Conservation (phyloP, 1,284 basidiomycete genomes). For the Fistulina hepatica region DNA sequence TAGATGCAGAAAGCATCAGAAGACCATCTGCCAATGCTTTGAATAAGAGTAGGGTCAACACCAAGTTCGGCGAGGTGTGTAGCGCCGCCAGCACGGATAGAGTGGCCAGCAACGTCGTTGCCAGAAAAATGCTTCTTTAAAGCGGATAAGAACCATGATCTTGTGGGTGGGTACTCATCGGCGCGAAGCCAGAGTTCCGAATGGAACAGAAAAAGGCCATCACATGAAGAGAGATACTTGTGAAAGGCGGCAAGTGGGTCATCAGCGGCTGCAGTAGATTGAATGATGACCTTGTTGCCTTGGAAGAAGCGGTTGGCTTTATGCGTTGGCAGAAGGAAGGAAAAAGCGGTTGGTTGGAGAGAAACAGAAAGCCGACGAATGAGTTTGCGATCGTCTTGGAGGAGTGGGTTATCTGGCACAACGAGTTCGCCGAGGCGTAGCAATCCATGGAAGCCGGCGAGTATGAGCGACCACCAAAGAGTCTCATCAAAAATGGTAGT, state of each 20-base stretch:
- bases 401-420: slow-evolving; percentile 10
- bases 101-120: slow-evolving; percentile 14
- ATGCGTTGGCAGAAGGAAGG: slow-evolving; percentile 21
- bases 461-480: slow-evolving; percentile 18
- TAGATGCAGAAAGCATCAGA: slow-evolving; percentile 17
- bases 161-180: slow-evolving; percentile 13
- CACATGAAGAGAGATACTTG: slow-evolving; percentile 16
- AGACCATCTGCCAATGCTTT: slow-evolving; percentile 16
- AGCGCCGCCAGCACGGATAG: slow-evolving; percentile 16
- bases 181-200: slow-evolving; percentile 16
- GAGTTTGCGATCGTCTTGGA: slow-evolving; percentile 15
- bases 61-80: slow-evolving; percentile 14
- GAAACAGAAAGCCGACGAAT: slow-evolving; percentile 10
- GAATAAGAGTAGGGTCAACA: slow-evolving; percentile 15
- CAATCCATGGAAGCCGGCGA: slow-evolving; percentile 20
- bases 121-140: slow-evolving; percentile 9
- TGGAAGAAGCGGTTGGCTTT: slow-evolving; percentile 25
- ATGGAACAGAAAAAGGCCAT: slow-evolving; percentile 12
- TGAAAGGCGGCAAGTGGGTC: slow-evolving; percentile 12
- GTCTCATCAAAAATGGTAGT: too few relatives aligned
- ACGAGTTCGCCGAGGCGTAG: slow-evolving; percentile 23
- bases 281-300: slow-evolving; percentile 14
- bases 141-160: slow-evolving; percentile 14
- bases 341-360: background rate
- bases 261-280: background rate